Percentiles rank a stretch among this genome's conserved stretches.
phyloP scores from a whole-genome alignment of 257 asterid species.

The Plectranthus barbatus region DNA sequence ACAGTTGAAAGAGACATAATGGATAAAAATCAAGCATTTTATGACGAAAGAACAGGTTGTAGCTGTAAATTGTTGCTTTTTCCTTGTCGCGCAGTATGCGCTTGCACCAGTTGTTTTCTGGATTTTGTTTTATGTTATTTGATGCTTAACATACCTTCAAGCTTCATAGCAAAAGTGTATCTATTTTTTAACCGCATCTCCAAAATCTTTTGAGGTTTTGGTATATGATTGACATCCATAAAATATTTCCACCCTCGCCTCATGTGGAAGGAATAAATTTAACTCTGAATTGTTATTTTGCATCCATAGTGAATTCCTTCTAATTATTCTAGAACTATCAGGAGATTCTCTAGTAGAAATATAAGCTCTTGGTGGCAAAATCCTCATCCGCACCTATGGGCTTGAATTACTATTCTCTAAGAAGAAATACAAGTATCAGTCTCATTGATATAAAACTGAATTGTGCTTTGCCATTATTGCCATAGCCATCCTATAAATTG shows the following conservation, averaged over 20 bases:
- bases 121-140: not conserved
- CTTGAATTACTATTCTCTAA: no score
- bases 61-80: not conserved
- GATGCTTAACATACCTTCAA: not conserved
- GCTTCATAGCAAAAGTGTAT: not conserved
- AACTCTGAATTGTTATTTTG: no score
- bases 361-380: no score
- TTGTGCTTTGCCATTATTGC: no score
- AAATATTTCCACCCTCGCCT: not conserved
- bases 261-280: not conserved
- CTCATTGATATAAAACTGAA: no score
- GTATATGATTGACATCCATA: not conserved
- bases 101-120: not conserved
- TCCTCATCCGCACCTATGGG: no score
- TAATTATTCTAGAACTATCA: no score
- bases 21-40: not conserved
- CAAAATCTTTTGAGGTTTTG: not conserved
- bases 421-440: no score
- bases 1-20: not conserved
- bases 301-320: no score
- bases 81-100: not conserved
- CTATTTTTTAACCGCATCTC: not conserved
- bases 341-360: no score
- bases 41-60: not conserved
- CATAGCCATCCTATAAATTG: not conserved